Evolutionary conservation across 225 moss, liverwort and hornwort genomes (phyloP).

Genomic region (Marchantia paleacea): DNA sequence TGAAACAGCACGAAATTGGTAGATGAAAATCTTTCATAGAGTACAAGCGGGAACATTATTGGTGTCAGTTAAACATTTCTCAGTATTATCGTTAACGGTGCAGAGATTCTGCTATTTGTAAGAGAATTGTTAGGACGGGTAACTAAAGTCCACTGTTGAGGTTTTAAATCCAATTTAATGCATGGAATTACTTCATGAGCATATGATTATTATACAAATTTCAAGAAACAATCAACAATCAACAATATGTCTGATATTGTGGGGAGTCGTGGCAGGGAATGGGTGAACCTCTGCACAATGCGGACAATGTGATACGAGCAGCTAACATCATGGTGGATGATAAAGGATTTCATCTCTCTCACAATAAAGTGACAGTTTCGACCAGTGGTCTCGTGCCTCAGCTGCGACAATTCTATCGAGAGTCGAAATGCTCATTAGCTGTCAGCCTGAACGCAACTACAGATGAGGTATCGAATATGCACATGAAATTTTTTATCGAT

Average conservation of each 20-base stretch:
- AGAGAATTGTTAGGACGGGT: no score
- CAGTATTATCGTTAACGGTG: no score
- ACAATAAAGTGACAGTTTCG: conserved; percentile 77
- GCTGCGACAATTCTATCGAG: conserved; percentile 59
- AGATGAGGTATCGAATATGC: conserved; percentile 49
- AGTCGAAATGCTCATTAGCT: conserved; percentile 66
- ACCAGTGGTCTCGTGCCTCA: conserved; percentile 83
- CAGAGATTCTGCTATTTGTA: no score
- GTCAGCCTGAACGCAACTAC: conserved; percentile 92
- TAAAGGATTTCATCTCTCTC: conserved; percentile 71
- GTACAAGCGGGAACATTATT: no score
- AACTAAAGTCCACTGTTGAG: no score
- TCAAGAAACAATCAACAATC: not conserved
- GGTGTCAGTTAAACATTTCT: no score
- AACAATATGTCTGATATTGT: not conserved
- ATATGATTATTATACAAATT: not conserved
- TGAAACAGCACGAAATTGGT: no score
- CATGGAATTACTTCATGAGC: not conserved
- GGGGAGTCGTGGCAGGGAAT: conserved; percentile 47
- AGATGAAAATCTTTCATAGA: no score
- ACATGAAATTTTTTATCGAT: not conserved
- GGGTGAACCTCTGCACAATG: conserved; percentile 91
- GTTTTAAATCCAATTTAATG: not conserved
- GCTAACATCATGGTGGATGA: conserved; percentile 79
- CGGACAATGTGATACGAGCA: conserved; percentile 68